A percentile compares a stretch with the other conserved stretches of the same genome.
Evolutionary conservation across 2,329 filamentous ascomycete genomes (phyloP).

Genomic region (Thelonectria olida): DNA sequence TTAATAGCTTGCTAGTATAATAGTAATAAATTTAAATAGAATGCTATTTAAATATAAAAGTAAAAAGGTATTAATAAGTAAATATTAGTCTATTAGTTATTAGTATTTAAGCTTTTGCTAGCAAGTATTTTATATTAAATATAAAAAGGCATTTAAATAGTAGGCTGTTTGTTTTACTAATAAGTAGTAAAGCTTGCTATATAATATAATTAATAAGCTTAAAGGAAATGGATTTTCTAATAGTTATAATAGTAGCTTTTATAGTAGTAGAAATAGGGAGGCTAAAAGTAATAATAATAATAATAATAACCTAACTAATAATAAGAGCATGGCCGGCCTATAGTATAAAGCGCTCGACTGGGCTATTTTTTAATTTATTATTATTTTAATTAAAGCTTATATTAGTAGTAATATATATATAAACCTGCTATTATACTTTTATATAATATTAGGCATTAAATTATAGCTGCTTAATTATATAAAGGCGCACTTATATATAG

Average conservation of each 20-base stretch:
- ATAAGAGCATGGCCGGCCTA: not conserved
- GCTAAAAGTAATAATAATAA: not conserved
- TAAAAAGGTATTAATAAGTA: constrained; percentile 7
- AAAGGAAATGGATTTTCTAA: not conserved
- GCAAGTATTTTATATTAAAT: not conserved
- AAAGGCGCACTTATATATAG: constrained; percentile 12
- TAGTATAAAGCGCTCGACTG: constrained; percentile 2
- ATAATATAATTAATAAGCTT: not conserved
- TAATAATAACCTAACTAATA: not conserved
- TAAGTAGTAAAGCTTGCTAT: constrained; percentile 2
- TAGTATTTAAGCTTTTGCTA: constrained; percentile 4
- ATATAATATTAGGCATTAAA: constrained; percentile 4
- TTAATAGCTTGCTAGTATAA: constrained; percentile 10
- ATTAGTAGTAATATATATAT: constrained; percentile 20
- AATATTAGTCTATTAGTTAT: constrained; percentile 3
- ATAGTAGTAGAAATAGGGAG: constrained; percentile 1
- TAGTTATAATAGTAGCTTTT: not conserved
- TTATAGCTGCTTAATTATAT: constrained; percentile 7
- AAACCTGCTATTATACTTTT: constrained; percentile 23
- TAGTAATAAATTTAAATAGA: not conserved
- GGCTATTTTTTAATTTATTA: constrained; percentile 20
- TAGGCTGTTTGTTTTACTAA: constrained; percentile 6
- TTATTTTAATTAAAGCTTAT: constrained; percentile 16
- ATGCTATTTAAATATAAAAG: constrained; percentile 6
- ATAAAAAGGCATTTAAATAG: not conserved